Percentiles rank a stretch among this genome's conserved stretches.
Conservation (phyloP, 371 early-diverging fungal species). For the Mortierella sp. region DNA sequence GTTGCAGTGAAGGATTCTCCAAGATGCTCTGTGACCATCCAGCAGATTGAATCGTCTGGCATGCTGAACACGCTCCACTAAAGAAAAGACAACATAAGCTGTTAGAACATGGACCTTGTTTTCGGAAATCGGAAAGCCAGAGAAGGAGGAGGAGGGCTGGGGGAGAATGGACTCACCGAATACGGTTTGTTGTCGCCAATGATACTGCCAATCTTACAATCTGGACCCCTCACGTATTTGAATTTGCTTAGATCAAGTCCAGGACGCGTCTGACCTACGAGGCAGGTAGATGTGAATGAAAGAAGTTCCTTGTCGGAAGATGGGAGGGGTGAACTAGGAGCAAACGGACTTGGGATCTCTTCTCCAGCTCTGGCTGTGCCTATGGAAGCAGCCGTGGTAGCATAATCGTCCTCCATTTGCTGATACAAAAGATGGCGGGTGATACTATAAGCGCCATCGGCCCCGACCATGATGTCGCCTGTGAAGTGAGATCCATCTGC, state of each 20-base stretch:
- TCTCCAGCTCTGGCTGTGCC: neutral
- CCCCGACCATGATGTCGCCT: conserved; percentile 41
- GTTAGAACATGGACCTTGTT: neutral
- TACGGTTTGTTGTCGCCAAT: conserved; percentile 39
- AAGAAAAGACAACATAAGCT: too few relatives aligned
- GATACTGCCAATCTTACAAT: conserved; percentile 29
- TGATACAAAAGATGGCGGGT: conserved; percentile 28
- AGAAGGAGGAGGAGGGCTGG: neutral
- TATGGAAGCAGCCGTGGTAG: neutral
- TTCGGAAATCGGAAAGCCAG: neutral
- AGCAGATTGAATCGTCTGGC: conserved; percentile 40
- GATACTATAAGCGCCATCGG: conserved; percentile 42
- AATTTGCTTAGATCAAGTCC: conserved; percentile 16
- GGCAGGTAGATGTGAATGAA: conserved; percentile 26
- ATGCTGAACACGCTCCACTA: conserved; percentile 38
- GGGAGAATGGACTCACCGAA: conserved; percentile 16
- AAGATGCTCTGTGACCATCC: conserved; percentile 35
- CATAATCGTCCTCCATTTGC: conserved; percentile 15
- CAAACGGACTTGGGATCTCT: neutral
- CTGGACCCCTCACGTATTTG: conserved; percentile 18
- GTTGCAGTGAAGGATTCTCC: conserved; percentile 6
- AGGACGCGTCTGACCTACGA: conserved; percentile 27
- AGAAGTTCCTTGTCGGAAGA: conserved; percentile 25
- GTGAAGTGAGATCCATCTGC: conserved; percentile 13
- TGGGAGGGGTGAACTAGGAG: conserved; percentile 4